Conservation (phyloP, 2,329 filamentous ascomycete species). For the Albophoma yamanashiensis region DNA sequence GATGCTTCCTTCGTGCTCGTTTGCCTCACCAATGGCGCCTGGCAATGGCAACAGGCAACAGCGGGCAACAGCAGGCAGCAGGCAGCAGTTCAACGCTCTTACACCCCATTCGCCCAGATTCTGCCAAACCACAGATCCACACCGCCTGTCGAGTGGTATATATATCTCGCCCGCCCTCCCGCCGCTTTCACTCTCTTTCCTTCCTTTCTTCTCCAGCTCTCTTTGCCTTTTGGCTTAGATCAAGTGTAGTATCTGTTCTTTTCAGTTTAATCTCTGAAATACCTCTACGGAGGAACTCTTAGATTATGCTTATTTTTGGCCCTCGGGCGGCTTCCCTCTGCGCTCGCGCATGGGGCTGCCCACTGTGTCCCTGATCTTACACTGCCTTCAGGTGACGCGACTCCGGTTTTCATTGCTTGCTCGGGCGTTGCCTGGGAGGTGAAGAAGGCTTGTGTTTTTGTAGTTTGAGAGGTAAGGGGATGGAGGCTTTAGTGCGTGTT, state of each 20-base stretch:
- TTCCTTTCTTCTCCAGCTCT: constrained; percentile 29
- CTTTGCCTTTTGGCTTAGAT: constrained; percentile 64
- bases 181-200: constrained; percentile 7
- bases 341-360: constrained; percentile 28
- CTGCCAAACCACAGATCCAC: constrained; percentile 2
- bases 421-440: constrained; percentile 22
- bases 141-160: constrained; percentile 12
- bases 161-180: constrained; percentile 7
- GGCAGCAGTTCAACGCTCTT: not conserved
- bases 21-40: not conserved
- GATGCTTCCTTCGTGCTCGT: not conserved
- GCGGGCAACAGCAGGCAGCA: not conserved
- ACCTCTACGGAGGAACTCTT: constrained; percentile 58
- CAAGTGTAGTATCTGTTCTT: constrained; percentile 96
- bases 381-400: constrained; percentile 34
- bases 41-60: not conserved
- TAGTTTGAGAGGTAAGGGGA: not conserved
- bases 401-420: constrained; percentile 26
- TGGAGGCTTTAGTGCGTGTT: not conserved
- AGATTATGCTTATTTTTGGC: constrained; percentile 67
- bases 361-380: constrained; percentile 35
- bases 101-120: not conserved
- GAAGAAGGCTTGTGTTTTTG: constrained; percentile 33
- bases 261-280: constrained; percentile 96
- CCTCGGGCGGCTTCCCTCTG: constrained; percentile 23